Percentiles rank a stretch among this genome's conserved stretches.
Conservation (phyloP, 257 asterid genomes). For the Gentiana dahurica region DNA sequence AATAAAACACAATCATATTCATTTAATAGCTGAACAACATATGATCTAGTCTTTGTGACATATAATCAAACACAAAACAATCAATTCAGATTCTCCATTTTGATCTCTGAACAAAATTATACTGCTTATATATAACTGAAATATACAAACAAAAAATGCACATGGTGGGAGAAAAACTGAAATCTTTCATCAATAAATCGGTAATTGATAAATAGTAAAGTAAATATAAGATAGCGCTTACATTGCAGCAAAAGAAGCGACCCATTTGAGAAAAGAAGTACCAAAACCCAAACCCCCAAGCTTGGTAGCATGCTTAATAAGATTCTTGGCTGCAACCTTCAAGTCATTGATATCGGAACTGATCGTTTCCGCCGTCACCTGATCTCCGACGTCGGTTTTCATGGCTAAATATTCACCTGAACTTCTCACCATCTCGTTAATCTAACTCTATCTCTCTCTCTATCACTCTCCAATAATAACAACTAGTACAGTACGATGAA, state of each 20-base stretch:
- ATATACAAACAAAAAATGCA: not conserved
- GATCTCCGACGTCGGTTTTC: slow-evolving; percentile 39
- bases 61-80: not conserved
- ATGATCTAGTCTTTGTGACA: not conserved
- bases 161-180: not conserved
- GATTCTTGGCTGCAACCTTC: slow-evolving; percentile 53
- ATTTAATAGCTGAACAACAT: not conserved
- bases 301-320: slow-evolving; percentile 42
- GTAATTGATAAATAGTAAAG: no score
- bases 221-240: slow-evolving; percentile 9
- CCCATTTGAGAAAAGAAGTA: slow-evolving; percentile 70
- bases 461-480: not conserved
- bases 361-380: slow-evolving; percentile 25
- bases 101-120: no score
- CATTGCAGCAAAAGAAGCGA: slow-evolving; percentile 85
- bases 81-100: not conserved
- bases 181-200: no score
- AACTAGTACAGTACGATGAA: no score
- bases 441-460: not conserved
- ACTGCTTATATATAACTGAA: no score
- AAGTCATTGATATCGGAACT: slow-evolving; percentile 58
- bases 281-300: slow-evolving; percentile 57
- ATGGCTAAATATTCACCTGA: slow-evolving; percentile 39
- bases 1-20: no score
- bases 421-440: slow-evolving; percentile 33